Conservation (phyloP, 1,284 basidiomycete genomes). For the Trametes versicolor region DNA sequence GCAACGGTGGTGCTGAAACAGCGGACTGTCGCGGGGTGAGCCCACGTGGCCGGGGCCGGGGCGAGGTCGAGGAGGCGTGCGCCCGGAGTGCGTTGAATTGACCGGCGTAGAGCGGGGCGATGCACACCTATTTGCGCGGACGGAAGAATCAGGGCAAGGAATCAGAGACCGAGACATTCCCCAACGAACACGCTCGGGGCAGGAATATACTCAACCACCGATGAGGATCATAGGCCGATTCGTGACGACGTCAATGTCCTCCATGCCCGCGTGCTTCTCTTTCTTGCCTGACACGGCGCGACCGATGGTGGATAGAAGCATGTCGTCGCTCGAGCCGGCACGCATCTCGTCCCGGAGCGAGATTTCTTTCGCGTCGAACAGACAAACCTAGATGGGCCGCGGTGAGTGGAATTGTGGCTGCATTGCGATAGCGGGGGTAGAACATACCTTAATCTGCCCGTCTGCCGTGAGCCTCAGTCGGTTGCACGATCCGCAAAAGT, state of each 20-base stretch:
- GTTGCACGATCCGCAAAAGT: constrained; percentile 90
- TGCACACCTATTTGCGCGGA: constrained; percentile 29
- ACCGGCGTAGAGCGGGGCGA: constrained; percentile 28
- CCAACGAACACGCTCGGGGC: constrained; percentile 31
- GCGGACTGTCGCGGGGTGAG: constrained; percentile 23
- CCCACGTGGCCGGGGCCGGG: constrained; percentile 21
- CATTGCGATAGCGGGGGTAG: not conserved
- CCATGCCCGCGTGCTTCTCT: constrained; percentile 88
- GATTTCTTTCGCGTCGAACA: constrained; percentile 88
- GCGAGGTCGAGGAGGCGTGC: constrained; percentile 17
- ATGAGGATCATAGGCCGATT: constrained; percentile 93
- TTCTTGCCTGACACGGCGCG: constrained; percentile 79
- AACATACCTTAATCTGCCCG: constrained; percentile 84
- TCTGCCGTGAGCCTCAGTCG: constrained; percentile 87
- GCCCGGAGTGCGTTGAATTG: constrained; percentile 29
- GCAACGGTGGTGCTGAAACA: constrained; percentile 34
- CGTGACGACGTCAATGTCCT: constrained; percentile 76
- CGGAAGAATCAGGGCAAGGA: constrained; percentile 30
- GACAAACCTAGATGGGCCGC: constrained; percentile 68
- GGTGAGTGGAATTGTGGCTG: constrained; percentile 10
- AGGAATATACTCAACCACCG: constrained; percentile 76
- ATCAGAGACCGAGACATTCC: constrained; percentile 38
- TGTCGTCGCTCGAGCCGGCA: constrained; percentile 66
- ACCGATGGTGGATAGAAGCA: constrained; percentile 72
- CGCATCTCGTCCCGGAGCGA: constrained; percentile 84